Percentiles rank a stretch among this genome's conserved stretches.
Conservation (phyloP, 2,329 filamentous ascomycete species). For the Alternaria arbusti region DNA sequence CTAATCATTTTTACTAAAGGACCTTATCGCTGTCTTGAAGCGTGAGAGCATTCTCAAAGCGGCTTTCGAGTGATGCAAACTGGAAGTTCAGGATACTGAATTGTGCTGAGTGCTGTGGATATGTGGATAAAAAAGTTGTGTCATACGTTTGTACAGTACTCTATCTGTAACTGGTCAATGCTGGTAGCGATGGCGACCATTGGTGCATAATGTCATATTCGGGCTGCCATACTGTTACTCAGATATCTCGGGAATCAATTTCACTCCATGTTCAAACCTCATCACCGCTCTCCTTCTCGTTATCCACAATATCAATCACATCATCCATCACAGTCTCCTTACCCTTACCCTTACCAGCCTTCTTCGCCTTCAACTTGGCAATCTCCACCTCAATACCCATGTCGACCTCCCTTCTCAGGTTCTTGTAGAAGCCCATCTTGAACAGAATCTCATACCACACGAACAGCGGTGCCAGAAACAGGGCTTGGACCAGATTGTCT, state of each 20-base stretch:
- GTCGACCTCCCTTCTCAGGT: conserved; percentile 55
- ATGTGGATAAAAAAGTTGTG: not conserved
- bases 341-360: conserved; percentile 22
- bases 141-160: not conserved
- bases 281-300: not conserved
- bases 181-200: not conserved
- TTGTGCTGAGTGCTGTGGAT: not conserved
- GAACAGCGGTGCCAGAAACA: conserved; percentile 93
- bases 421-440: conserved; percentile 77
- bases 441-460: conserved; percentile 96
- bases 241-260: not conserved
- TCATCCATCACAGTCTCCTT: not conserved
- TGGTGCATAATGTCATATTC: not conserved
- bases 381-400: conserved; percentile 53
- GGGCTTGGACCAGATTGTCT: conserved; percentile 87
- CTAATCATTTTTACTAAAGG: not conserved
- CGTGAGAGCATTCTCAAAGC: conserved; percentile 9
- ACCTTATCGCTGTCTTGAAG: conserved; percentile 11
- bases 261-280: not conserved
- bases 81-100: not conserved
- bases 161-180: not conserved
- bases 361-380: conserved; percentile 54
- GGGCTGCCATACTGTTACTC: too few relatives aligned
- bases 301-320: not conserved
- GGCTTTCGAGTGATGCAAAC: conserved; percentile 3